Evolutionary conservation across 2,329 filamentous ascomycete genomes (phyloP).

Genomic region (Penicillium sclerotiorum): DNA sequence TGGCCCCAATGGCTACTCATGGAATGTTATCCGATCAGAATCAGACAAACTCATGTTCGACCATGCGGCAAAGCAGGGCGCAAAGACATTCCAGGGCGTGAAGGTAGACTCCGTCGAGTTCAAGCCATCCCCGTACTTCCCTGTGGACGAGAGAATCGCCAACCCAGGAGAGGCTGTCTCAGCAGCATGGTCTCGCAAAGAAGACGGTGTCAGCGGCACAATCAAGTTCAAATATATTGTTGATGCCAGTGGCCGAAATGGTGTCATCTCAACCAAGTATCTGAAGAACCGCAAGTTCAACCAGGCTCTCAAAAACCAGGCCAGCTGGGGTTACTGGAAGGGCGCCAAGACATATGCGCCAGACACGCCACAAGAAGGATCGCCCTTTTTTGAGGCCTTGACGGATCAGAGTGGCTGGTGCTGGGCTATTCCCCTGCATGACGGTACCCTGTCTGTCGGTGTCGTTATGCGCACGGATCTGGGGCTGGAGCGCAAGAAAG

Average conservation of each 20-base stretch:
- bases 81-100: slow-evolving; percentile 45
- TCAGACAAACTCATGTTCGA: slow-evolving; percentile 49
- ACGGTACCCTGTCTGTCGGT: slow-evolving; percentile 37
- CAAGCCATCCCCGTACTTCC: neutral
- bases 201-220: slow-evolving; percentile 36
- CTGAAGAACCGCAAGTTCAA: slow-evolving; percentile 48
- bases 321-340: slow-evolving; percentile 55
- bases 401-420: slow-evolving; percentile 53
- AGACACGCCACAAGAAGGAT: neutral
- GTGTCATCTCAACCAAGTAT: slow-evolving; percentile 48
- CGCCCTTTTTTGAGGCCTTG: slow-evolving; percentile 15
- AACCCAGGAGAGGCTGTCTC: slow-evolving; percentile 10
- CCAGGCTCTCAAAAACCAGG: slow-evolving; percentile 53
- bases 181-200: slow-evolving; percentile 19
- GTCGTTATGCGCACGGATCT: slow-evolving; percentile 11
- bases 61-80: slow-evolving; percentile 46
- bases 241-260: slow-evolving; percentile 52
- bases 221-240: slow-evolving; percentile 54
- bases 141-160: neutral
- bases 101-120: slow-evolving; percentile 33
- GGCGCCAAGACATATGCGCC: slow-evolving; percentile 12
- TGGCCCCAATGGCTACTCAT: slow-evolving; percentile 29
- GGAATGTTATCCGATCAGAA: slow-evolving; percentile 54
- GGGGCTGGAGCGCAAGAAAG: slow-evolving; percentile 11
- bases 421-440: slow-evolving; percentile 56